Evolutionary conservation across 2,329 filamentous ascomycete species (phyloP).

Genomic region (Xylogone sp.): DNA sequence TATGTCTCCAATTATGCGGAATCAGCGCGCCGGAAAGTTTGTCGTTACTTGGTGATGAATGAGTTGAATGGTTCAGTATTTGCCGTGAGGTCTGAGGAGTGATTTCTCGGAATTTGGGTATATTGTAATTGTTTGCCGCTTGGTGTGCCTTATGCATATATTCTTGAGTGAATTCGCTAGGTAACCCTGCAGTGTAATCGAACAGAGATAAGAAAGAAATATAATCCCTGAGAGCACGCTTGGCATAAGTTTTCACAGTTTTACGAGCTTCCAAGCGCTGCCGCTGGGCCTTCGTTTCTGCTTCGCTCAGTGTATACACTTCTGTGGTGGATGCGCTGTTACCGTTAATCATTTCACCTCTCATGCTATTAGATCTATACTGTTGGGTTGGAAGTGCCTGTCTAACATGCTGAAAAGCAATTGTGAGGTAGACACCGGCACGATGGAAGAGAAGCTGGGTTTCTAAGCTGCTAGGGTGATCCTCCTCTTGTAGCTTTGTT

Average conservation of each 20-base stretch:
- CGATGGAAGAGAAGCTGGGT: slow-evolving; percentile 74
- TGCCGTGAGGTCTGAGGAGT: background rate
- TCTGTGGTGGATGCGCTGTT: slow-evolving; percentile 9
- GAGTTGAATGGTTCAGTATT: slow-evolving; percentile 25
- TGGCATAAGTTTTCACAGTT: slow-evolving; percentile 69
- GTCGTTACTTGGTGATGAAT: slow-evolving; percentile 27
- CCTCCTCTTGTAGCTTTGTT: slow-evolving; percentile 50
- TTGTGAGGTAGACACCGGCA: slow-evolving; percentile 65
- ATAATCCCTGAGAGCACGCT: slow-evolving; percentile 72
- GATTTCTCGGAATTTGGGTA: slow-evolving; percentile 30
- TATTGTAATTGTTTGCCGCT: slow-evolving; percentile 44
- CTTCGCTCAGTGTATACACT: slow-evolving; percentile 31
- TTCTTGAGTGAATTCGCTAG: slow-evolving; percentile 34
- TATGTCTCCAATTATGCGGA: slow-evolving; percentile 31
- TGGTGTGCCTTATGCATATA: slow-evolving; percentile 55
- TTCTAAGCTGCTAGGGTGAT: slow-evolving; percentile 73
- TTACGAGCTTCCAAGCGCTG: slow-evolving; percentile 59
- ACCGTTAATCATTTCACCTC: slow-evolving; percentile 17
- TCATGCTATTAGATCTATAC: slow-evolving; percentile 15
- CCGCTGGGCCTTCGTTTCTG: slow-evolving; percentile 39
- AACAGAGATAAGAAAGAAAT: slow-evolving; percentile 67
- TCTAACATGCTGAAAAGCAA: slow-evolving; percentile 65
- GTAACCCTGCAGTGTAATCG: slow-evolving; percentile 65
- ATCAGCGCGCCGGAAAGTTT: slow-evolving; percentile 38
- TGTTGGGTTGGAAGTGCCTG: slow-evolving; percentile 40